Percentiles rank a stretch among this genome's conserved stretches.
Conservation (phyloP, 257 asterid species). For the Rubia yunnanensis region DNA sequence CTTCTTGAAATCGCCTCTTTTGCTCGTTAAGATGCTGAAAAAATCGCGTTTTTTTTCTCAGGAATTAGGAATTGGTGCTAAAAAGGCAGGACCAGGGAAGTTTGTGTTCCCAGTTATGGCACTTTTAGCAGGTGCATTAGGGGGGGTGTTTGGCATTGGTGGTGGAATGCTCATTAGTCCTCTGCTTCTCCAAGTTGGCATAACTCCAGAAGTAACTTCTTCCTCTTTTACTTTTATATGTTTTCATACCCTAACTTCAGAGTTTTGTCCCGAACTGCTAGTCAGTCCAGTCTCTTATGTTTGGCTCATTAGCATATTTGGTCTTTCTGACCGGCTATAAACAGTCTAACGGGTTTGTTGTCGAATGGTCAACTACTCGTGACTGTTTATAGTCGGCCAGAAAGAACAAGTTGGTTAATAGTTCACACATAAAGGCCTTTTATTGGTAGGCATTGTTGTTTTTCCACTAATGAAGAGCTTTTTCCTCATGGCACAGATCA, state of each 20-base stretch:
- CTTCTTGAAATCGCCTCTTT: background rate
- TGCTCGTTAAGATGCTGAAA: background rate
- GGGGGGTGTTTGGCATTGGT: slow-evolving; percentile 88
- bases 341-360: too few relatives aligned
- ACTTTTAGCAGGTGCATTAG: slow-evolving; percentile 66
- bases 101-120: slow-evolving; percentile 70
- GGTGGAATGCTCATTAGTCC: slow-evolving; percentile 96
- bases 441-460: too few relatives aligned
- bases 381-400: background rate
- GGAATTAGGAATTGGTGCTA: slow-evolving; percentile 30
- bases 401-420: background rate
- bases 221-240: background rate
- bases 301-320: background rate
- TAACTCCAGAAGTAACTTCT: slow-evolving; percentile 51
- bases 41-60: slow-evolving; percentile 12
- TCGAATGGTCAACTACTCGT: too few relatives aligned
- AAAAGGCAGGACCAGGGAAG: slow-evolving; percentile 16
- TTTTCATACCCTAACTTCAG: background rate
- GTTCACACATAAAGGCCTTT: too few relatives aligned
- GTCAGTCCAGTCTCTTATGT: too few relatives aligned
- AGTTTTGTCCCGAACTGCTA: background rate
- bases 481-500: slow-evolving; percentile 33
- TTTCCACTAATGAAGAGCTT: background rate
- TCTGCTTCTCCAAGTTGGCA: slow-evolving; percentile 72
- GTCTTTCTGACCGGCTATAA: background rate